phyloP scores from a whole-genome alignment of 495 filamentous ascomycete species.

The Opeltia flavorubescens region DNA sequence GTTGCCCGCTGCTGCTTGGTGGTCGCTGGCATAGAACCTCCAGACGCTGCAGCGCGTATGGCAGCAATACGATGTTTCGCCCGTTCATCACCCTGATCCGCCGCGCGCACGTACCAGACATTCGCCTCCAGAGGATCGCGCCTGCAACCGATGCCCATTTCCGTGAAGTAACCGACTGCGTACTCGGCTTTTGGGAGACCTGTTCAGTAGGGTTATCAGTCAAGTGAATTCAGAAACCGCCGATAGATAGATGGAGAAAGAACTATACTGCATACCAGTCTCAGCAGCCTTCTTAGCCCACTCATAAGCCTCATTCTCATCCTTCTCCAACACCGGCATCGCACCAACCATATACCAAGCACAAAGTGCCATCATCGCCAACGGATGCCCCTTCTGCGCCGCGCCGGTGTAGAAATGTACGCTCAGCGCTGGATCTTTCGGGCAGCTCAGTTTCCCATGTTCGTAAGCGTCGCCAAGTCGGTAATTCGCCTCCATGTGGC shows the following conservation, averaged over 20 bases:
- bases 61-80: slow-evolving; percentile 75
- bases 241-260: no score
- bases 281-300: slow-evolving; percentile 85
- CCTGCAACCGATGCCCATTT: slow-evolving; percentile 93
- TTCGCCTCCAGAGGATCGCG: slow-evolving; percentile 90
- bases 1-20: no score
- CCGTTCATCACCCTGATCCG: slow-evolving; percentile 79
- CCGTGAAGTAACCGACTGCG: slow-evolving; percentile 91
- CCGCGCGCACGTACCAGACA: slow-evolving; percentile 95
- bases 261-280: slow-evolving; percentile 43
- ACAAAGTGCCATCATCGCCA: slow-evolving; percentile 97
- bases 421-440: slow-evolving; percentile 79
- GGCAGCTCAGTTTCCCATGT: slow-evolving; percentile 75
- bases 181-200: slow-evolving; percentile 90
- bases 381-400: slow-evolving; percentile 65
- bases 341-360: slow-evolving; percentile 98
- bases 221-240: background rate
- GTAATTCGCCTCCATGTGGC: slow-evolving; percentile 71
- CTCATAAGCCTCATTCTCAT: slow-evolving; percentile 91
- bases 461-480: slow-evolving; percentile 95
- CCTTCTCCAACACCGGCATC: slow-evolving; percentile 81
- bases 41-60: slow-evolving; percentile 74
- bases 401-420: slow-evolving; percentile 96
- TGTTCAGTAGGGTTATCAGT: slow-evolving; percentile 25
- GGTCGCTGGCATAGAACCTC: no score